Conservation (phyloP, 2,329 filamentous ascomycete genomes). For the Xylaria sp. region DNA sequence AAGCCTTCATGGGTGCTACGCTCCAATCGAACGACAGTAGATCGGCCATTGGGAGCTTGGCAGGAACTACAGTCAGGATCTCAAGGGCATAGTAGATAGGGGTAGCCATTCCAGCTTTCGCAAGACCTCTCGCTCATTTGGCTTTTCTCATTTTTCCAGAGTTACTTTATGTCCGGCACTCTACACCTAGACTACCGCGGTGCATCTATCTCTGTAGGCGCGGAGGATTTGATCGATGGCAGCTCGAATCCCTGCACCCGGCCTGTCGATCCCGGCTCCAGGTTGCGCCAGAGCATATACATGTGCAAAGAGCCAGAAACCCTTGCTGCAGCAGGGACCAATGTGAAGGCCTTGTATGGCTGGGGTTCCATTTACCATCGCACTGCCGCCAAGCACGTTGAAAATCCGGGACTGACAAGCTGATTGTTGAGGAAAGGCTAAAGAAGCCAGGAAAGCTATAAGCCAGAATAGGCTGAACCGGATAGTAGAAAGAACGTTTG, state of each 20-base stretch:
- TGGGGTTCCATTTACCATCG: constrained; percentile 28
- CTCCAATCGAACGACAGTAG: constrained; percentile 42
- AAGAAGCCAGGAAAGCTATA: constrained; percentile 32
- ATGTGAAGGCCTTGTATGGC: constrained; percentile 35
- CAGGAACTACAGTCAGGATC: constrained; percentile 36
- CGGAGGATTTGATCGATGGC: constrained; percentile 37
- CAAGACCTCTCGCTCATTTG: constrained; percentile 31
- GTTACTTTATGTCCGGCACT: constrained; percentile 39
- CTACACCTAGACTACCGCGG: constrained; percentile 20
- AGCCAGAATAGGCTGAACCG: constrained; percentile 38
- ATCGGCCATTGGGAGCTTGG: constrained; percentile 43
- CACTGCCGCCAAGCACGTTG: constrained; percentile 31
- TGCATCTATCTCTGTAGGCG: constrained; percentile 32
- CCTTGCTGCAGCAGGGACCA: constrained; percentile 39
- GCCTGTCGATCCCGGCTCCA: constrained; percentile 47
- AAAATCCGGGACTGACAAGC: constrained; percentile 29
- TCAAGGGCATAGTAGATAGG: constrained; percentile 35
- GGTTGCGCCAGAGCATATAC: constrained; percentile 43
- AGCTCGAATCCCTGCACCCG: constrained; percentile 44
- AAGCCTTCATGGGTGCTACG: constrained; percentile 36
- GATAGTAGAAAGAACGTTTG: constrained; percentile 27
- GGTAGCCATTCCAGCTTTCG: constrained; percentile 27
- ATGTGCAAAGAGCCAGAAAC: constrained; percentile 41
- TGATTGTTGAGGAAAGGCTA: constrained; percentile 31
- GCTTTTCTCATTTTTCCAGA: constrained; percentile 42